Evolutionary conservation across 352 stramenopile species (phyloP), one percentile per base, ranked within the genome.

Genomic region (Pythium dissimile): DNA sequence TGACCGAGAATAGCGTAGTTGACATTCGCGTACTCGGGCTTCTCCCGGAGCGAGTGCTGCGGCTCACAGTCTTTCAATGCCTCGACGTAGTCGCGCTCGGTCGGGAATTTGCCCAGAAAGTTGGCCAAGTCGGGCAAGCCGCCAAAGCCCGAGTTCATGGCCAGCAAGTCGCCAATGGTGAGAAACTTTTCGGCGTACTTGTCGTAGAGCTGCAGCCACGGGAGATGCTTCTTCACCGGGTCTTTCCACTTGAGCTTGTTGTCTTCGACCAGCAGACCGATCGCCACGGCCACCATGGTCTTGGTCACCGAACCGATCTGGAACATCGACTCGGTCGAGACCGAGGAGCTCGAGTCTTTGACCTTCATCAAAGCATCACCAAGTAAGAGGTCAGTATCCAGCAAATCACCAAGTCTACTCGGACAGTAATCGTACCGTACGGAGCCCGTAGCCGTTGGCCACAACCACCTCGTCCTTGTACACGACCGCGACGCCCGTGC

Each of bases 291-390:
- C 26, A 89, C 67, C 38, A 89, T 84, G 15, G 76, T 87, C 64
- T 89, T 89, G 7, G 68, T 73, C 18, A 89, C 68, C 1, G 79
- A 89, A 7, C 79, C 79, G 44, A 89, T 84, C 64, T 89, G 72
- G 54, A 89, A 89, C 50, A 85, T 54, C n/a, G 72, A 73, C 12
- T 71, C 63, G 26, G 51, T 62, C 1, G 73, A 73, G 26, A 87
- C 76, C 0, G 46, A 24, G 32, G 56, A 81, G 11, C 26, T 45
- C 3, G 43, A 49, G 34, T 82, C 69, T 15, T 74, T 72, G 26
- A 44, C 56, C 61, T 75, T 15, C 47, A 44, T 15, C 4, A 42
- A n/a, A 42, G 30, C 8, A 32, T 24, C 4, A 2, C 34, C 5
- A 24, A n/a, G n/a, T 46, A 27, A 8, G n/a, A 18, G 21, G 13